These are phyloP conservation scores for Pseudodiploospora longispora DNA, from an alignment of 2,329 filamentous ascomycete genomes.

Conservation along the genomic window DNA sequence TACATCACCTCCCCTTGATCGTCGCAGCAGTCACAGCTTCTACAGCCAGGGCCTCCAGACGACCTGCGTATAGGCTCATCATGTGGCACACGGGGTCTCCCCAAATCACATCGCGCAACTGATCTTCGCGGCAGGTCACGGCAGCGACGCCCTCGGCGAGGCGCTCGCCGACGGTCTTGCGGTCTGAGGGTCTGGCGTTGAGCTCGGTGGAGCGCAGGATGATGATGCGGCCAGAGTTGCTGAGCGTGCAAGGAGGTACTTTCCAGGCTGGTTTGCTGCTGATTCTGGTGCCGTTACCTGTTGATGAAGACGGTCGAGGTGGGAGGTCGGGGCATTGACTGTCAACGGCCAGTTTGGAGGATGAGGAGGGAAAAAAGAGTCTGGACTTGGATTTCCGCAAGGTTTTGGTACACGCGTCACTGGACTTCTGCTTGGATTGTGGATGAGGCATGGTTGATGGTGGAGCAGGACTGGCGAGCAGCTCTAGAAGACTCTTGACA, in stretches of 20 bases:
- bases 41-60: slow-evolving; percentile 64
- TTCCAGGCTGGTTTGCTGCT: slow-evolving; percentile 44
- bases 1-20: background rate
- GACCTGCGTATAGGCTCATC: slow-evolving; percentile 67
- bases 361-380: slow-evolving; percentile 6
- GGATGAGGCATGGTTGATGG: slow-evolving; percentile 24
- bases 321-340: slow-evolving; percentile 6
- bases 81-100: slow-evolving; percentile 73
- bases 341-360: slow-evolving; percentile 9
- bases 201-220: slow-evolving; percentile 50
- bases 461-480: slow-evolving; percentile 53
- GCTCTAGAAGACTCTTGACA: slow-evolving; percentile 60
- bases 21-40: slow-evolving; percentile 33
- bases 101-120: slow-evolving; percentile 65
- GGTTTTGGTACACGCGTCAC: background rate
- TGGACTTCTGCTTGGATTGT: slow-evolving; percentile 1
- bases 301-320: background rate
- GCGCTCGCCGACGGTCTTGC: slow-evolving; percentile 41
- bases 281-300: background rate
- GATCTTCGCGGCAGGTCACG: slow-evolving; percentile 57
- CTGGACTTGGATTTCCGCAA: slow-evolving; percentile 2
- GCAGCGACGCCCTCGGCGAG: slow-evolving; percentile 58
- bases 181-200: slow-evolving; percentile 25
- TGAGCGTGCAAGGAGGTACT: slow-evolving; percentile 58
- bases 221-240: slow-evolving; percentile 61